Evolutionary conservation across 2,329 filamentous ascomycete species (phyloP), one percentile per base, ranked within the genome.

Genomic region (Clarireedia paspali): DNA sequence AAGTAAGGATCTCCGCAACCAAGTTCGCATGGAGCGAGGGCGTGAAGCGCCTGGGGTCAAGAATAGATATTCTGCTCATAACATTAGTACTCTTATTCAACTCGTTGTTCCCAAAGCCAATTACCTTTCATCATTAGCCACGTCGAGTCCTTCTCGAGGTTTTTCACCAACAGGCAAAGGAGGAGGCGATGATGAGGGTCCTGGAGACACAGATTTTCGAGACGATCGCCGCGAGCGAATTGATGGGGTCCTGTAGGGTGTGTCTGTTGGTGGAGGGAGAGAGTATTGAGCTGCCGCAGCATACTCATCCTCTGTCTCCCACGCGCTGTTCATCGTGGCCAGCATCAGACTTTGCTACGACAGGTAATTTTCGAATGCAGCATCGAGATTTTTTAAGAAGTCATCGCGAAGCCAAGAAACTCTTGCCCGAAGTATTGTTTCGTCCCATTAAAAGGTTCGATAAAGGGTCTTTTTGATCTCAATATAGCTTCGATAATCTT

Each of bases 21-120:
- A 99, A 76, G 50, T 89, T 96, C 7, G 94, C 94, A 70, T 97
- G 94, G 10, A 99, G 75, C 0, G 91, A 97, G 1, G 94, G 94
- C 0, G 94, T 99, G 68, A 99, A 96, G 39, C 94, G 83, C 55
- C 92, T 84, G 3, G 94, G 91, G 67, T 99, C 94, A 30, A 96
- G 76, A 23, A 90, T 84, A 2, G 82, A 83, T 36, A 73, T 67
- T 63, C 81, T 68, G 44, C 36, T 48, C 15, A 39, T 57, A 4
- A 17, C 27, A 39, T 68, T 50, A 68, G 61, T 46, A 52, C 23
- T 23, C 23, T 14, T 2, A 30, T 23, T 10, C 23, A 14, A 24
- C 12, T 4, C 30, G 1, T 34, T 34, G 10, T 14, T 34, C 9
- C 30, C 9, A 3, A 34, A 12, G 30, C 30, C 9, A 34, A 34